These are phyloP conservation scores for Staphylotrichum tortipilum DNA, from an alignment of 495 filamentous ascomycete species.

Conservation along the genomic window DNA sequence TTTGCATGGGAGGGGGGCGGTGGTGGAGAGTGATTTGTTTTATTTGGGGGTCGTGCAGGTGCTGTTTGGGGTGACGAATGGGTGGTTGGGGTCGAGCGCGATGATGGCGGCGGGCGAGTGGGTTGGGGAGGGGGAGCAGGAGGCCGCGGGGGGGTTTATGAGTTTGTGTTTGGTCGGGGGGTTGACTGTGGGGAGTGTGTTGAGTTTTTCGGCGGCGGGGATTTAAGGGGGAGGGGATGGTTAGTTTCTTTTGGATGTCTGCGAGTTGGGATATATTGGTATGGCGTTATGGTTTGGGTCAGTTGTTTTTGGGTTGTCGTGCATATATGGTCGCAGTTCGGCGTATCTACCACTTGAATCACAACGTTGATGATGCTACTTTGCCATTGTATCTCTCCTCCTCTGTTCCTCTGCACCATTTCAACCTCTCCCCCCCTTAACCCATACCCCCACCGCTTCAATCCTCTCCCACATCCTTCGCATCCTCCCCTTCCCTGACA, in stretches of 20 bases:
- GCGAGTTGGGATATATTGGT: not conserved
- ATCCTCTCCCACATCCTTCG: too few species aligned
- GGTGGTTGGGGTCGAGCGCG: conserved; percentile 70
- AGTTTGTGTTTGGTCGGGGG: conserved; percentile 77
- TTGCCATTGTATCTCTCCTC: too few species aligned
- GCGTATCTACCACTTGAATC: too few species aligned
- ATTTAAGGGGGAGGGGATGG: conserved; percentile 25
- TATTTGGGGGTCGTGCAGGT: conserved; percentile 79
- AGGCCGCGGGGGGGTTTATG: conserved; percentile 93
- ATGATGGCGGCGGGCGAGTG: conserved; percentile 85
- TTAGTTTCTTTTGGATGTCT: not conserved
- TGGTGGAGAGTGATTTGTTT: conserved; percentile 71
- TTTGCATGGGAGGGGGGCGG: conserved; percentile 57
- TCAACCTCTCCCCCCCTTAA: too few species aligned
- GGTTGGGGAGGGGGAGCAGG: conserved; percentile 70
- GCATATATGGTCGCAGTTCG: too few species aligned
- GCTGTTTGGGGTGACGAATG: conserved; percentile 75
- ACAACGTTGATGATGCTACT: too few species aligned
- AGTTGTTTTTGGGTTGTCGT: too few species aligned
- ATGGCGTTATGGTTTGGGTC: too few species aligned
- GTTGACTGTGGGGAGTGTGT: conserved; percentile 71
- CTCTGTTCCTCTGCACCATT: too few species aligned
- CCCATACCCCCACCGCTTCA: too few species aligned
- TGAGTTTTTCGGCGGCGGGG: conserved; percentile 69
- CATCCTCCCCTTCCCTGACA: too few species aligned